A percentile compares a stretch with the other conserved stretches of the same genome.
Conservation (phyloP, 2,329 filamentous ascomycete genomes). For the Bipolaris victoriae region DNA sequence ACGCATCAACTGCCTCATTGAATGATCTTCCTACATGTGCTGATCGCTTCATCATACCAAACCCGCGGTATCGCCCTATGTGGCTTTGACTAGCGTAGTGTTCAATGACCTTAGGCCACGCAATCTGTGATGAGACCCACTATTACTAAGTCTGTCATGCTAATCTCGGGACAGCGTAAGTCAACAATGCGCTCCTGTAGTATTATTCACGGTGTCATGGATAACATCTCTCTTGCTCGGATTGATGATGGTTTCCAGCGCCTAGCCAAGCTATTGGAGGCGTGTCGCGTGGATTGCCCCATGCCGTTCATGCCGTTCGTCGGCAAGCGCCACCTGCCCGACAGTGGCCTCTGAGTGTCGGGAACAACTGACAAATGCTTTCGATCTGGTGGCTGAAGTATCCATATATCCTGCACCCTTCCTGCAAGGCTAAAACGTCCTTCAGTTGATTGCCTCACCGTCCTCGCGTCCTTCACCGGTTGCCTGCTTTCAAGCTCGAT, state of each 20-base stretch:
- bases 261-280: neutral
- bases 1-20: neutral
- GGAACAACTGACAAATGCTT: too few relatives aligned
- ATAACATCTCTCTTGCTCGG: too few relatives aligned
- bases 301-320: neutral
- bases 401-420: constrained; percentile 6
- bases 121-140: neutral
- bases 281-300: neutral
- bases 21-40: constrained; percentile 1
- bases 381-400: neutral
- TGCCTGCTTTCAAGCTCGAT: too few relatives aligned
- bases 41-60: constrained; percentile 4
- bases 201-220: too few relatives aligned
- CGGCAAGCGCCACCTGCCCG: neutral
- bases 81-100: constrained; percentile 1
- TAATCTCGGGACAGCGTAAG: neutral
- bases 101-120: neutral
- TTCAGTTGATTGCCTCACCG: too few relatives aligned
- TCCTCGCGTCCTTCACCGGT: too few relatives aligned
- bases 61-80: neutral
- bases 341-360: too few relatives aligned
- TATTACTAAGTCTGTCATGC: constrained; percentile 3
- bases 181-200: too few relatives aligned
- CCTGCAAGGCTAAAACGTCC: constrained; percentile 4
- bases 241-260: neutral